phyloP scores from a whole-genome alignment of 1,284 basidiomycete species.

The Boletellus deceptivus region DNA sequence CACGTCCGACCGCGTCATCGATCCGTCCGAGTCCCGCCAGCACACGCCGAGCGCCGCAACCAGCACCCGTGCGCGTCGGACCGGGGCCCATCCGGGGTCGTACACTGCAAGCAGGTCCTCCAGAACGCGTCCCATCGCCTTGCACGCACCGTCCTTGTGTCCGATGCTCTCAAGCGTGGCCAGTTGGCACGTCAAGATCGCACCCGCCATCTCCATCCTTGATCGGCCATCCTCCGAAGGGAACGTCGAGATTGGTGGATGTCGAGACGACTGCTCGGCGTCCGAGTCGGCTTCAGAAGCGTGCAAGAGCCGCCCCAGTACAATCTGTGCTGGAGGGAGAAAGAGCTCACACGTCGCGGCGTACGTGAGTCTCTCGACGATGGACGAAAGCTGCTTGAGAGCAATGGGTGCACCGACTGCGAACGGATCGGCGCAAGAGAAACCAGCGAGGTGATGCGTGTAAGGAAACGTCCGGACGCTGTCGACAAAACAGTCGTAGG shows the following conservation, averaged over 20 bases:
- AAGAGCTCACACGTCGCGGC: constrained; percentile 64
- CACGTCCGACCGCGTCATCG: constrained; percentile 16
- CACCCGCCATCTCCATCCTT: constrained; percentile 42
- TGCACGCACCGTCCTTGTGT: constrained; percentile 53
- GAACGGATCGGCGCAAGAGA: constrained; percentile 33
- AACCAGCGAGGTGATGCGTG: constrained; percentile 19
- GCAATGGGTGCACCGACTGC: constrained; percentile 34
- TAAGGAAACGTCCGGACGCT: constrained; percentile 57
- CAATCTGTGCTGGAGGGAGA: constrained; percentile 42
- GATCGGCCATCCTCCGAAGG: constrained; percentile 12
- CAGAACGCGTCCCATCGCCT: constrained; percentile 42
- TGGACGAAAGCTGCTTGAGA: constrained; percentile 52
- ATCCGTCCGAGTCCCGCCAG: constrained; percentile 43
- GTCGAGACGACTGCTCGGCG: background rate
- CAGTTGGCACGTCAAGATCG: constrained; percentile 61
- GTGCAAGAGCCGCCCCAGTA: constrained; percentile 9
- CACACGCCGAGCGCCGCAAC: constrained; percentile 49
- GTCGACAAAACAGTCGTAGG: constrained; percentile 56
- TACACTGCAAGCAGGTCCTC: constrained; percentile 52
- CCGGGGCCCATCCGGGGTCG: constrained; percentile 42
- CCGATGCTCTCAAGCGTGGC: constrained; percentile 48
- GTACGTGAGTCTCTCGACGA: constrained; percentile 66
- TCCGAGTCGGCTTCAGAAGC: background rate
- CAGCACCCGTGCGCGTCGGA: constrained; percentile 53
- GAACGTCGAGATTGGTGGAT: constrained; percentile 13